Conservation (phyloP, 1,284 basidiomycete species). For the Trichosporon sp. region DNA sequence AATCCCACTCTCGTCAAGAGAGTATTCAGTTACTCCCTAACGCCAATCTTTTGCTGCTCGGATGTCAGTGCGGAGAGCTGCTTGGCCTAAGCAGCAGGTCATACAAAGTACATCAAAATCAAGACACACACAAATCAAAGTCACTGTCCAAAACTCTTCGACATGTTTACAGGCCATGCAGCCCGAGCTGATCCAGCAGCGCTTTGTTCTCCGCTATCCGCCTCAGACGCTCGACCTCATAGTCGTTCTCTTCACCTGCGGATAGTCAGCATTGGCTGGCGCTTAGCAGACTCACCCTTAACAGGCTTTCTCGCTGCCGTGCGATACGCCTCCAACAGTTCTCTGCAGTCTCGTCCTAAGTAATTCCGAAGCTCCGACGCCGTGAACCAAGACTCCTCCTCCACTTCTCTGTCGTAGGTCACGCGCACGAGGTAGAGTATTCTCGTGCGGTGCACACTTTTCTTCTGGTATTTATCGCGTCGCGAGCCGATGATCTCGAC, state of each 20-base stretch:
- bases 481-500: background rate
- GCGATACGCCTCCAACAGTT: background rate
- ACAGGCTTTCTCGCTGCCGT: background rate
- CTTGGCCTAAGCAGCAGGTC: too few relatives aligned
- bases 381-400: background rate
- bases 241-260: conserved; percentile 6
- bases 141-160: background rate
- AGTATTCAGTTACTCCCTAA: conserved; percentile 13
- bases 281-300: background rate
- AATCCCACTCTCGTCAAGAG: conserved; percentile 37
- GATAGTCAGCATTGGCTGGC: background rate
- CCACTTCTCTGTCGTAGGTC: background rate
- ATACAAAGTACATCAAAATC: too few relatives aligned
- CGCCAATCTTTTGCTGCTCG: background rate
- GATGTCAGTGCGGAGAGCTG: too few relatives aligned
- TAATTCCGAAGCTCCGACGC: background rate
- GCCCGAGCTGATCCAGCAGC: conserved; percentile 9
- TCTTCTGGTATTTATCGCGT: background rate
- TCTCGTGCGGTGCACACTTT: background rate
- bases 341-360: background rate
- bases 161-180: background rate
- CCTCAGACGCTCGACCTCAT: conserved; percentile 10
- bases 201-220: conserved; percentile 14
- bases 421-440: background rate
- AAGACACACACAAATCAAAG: too few relatives aligned